These are phyloP conservation scores for Leccinum subtestaceum DNA, from an alignment of 768 basidiomycete genomes.

Conservation along the genomic window DNA sequence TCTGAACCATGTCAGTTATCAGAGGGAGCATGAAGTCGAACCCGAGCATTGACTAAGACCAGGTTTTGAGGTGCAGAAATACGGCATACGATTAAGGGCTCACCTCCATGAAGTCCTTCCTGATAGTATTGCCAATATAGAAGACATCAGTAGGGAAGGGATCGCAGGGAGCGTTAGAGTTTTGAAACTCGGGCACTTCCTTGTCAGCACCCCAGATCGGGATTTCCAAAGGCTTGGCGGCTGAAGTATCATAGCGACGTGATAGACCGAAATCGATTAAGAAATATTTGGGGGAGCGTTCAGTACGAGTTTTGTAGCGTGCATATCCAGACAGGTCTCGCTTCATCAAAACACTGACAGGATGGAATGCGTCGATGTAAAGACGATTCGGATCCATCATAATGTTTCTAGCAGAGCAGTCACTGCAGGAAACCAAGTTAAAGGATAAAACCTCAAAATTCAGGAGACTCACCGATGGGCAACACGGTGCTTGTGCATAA, in stretches of 20 bases:
- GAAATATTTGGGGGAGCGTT: not conserved
- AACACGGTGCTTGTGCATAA: not conserved
- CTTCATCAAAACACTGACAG: not conserved
- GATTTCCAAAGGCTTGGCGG: rapidly evolving
- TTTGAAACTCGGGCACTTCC: not conserved
- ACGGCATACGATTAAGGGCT: not conserved
- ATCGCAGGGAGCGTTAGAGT: not conserved
- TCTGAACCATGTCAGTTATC: constrained; percentile 37
- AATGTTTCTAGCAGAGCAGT: not conserved
- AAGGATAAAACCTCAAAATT: not conserved
- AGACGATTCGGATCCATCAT: not conserved
- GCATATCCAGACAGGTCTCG: not conserved
- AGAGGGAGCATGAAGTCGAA: constrained; percentile 35
- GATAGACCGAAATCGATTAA: not conserved
- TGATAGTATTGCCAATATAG: not conserved
- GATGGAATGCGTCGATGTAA: not conserved
- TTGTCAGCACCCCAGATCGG: not conserved
- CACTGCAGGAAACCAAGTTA: not conserved
- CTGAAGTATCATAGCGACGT: not conserved
- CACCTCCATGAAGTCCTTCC: not conserved
- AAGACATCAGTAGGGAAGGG: not conserved
- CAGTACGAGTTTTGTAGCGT: not conserved
- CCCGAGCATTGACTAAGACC: not conserved
- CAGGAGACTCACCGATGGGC: not conserved
- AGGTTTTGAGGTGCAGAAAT: not conserved